Evolutionary conservation across 257 asterid genomes (phyloP), one percentile per base, ranked within the genome.

Genomic region (Solanum gracilifrons): DNA sequence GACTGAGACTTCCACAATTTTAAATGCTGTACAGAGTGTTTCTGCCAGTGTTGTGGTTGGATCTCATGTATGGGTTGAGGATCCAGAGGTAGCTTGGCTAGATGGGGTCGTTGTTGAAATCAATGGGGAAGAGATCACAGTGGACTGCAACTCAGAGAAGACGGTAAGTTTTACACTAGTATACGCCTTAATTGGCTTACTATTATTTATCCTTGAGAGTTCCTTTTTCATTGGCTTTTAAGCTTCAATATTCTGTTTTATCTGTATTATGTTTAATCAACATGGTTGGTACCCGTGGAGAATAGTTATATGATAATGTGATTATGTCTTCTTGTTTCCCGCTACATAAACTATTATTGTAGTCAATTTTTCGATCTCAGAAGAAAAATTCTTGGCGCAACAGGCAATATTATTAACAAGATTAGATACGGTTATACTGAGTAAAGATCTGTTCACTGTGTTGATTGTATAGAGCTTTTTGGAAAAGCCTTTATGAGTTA

Each of bases 11-110:
- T 82, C 5, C 35, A 39, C 66, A 55, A 86, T 83, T 77, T n/a
- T 41, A 86, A 90, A 86, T 88, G 64, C 85, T 87, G 79, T 91
- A 89, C 92, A 97, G 99, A 89, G 94, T 92, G 91, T 87, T 88
- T 77, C 95, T 87, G 84, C 94, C 91, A 88, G 93, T 87, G 89
- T 94, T 88, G 92, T 90, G 31, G 95, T 93, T 92, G 99, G 99
- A 90, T 95, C 99, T 89, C 98, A 90, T 86, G 98, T 95, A 88
- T 97, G 99, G 99, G 93, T 96, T 88, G 98, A 92, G 92, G 99
- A 97, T 89, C 90, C 96, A 51, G 98, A 95, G 86, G 94, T 87
- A 91, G 97, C 97, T 87, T 97, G 99, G 99, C 46, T 93, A 91
- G 99, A 95, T 88, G 99, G 98, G 87, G 93, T 90, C 43, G 96